Evolutionary conservation across 192 early-diverging fungal species (phyloP), one percentile per base, ranked within the genome.

Genomic region (Backusella psychrophila): DNA sequence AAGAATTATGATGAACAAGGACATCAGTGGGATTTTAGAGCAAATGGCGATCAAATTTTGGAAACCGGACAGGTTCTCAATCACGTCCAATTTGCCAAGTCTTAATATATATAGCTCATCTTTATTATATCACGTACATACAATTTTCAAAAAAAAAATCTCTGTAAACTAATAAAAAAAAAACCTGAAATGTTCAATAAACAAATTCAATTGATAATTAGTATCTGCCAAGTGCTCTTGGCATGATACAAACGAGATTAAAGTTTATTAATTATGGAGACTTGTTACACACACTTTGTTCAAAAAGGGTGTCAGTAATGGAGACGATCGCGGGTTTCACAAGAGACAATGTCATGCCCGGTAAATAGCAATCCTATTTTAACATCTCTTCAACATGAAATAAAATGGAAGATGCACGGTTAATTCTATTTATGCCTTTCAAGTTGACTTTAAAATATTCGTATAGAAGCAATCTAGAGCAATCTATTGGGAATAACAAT

Each of bases 31-130:
- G 65, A 71, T 14, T 77, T 77, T 44, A 59, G 53, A 23, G 35
- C 52, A 26, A 56, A 77, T 65, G 76, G 76, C 56, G 36, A 44
- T 39, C 76, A 77, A 53, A 21, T 41, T 21, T 77, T 63, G n/a
- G 56, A 63, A 63, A 29, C 56, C 2, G 56, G 56, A 29, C 56
- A 63, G 56, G 23, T 63, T 63, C 56, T 63, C 56, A 63, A 63
- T 29, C 56, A 8, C 12, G 11, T 63, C 6, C 56, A 26, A 29
- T 63, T 29, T 63, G 56, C 56, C 56, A 63, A 63, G 56, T 63
- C 21, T 63, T 63, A 12, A 63, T 63, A 63, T 63, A 63, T 49
- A 56, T 8, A 2, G 7, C 12, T 26, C 56, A 21, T 59, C 23
- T 14, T 59, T 8, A 59, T 29, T 26, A 59, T 29, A 59, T 59